Evolutionary conservation across 169 alveolate genomes (phyloP).

Genomic region (Miamiensis avidus): DNA sequence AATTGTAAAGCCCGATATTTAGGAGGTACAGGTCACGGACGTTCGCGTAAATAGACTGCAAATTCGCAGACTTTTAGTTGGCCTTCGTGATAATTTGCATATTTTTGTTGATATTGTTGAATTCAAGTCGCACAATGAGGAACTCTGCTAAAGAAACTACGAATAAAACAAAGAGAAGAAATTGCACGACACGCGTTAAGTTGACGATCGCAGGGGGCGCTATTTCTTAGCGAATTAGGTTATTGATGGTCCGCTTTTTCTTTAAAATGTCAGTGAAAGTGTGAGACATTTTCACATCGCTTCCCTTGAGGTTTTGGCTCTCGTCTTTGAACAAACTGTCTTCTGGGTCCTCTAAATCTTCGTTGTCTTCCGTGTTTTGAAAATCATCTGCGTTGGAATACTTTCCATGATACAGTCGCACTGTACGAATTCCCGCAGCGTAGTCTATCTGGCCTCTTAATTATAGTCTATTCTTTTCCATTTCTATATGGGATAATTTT

Average conservation of each 20-base stretch:
- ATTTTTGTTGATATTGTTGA: background rate
- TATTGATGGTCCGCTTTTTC: background rate
- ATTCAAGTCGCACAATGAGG: background rate
- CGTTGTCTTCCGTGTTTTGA: background rate
- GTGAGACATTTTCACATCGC: background rate
- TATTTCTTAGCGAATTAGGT: background rate
- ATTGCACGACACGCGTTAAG: background rate
- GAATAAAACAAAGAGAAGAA: background rate
- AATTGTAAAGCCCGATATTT: background rate
- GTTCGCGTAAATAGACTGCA: background rate
- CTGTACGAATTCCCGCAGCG: background rate
- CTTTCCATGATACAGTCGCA: background rate
- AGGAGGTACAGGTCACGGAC: background rate
- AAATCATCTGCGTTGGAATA: background rate
- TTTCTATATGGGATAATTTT: too few relatives aligned
- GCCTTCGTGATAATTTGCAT: background rate
- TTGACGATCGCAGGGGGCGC: background rate
- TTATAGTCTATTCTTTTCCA: background rate
- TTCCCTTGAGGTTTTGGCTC: background rate
- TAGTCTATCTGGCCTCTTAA: background rate
- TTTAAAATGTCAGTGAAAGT: background rate
- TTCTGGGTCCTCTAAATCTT: background rate
- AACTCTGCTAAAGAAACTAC: background rate
- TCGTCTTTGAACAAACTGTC: background rate
- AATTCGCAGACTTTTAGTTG: background rate